Base-by-base conservation (phyloP, 768 basidiomycete species). In the Trametes coccinea region DNA sequence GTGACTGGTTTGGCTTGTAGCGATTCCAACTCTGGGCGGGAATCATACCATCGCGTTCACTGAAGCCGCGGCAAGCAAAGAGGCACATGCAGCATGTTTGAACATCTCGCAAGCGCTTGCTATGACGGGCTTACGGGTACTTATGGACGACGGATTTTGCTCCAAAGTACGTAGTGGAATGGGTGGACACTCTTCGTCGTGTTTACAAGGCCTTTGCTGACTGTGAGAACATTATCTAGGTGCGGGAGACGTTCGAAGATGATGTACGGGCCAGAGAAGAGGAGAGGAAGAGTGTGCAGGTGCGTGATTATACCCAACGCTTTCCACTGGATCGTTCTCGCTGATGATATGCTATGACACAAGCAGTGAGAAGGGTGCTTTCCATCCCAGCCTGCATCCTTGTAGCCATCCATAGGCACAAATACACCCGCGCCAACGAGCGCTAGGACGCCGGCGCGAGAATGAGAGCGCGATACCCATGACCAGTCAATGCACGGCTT, bases 1-100 rank as follows among this genome's bases (percentile, higher is more conserved):
- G 8, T 17, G 14, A 27, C 9, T 48, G 1, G 11, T 27, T 27
- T 22, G 27, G 33, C 27, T n/a, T 13, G 1, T 55, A 92, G 91
- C 89, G 10, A 93, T 93, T 44, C 92, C 92, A 3, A 91, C 88
- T 0, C 79, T 85, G 64, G 92, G 90, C 10, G 90, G 90, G 7
- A 93, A 93, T 68, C 92, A 93, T 66, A 93, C 92, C 0, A 75
- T 74, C 2, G 85, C 76, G 11, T 93, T 93, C 70, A 75, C 82
- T n/a, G 73, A 82, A 17, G 76, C 89, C 0, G 90, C 90, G 0
- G 78, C 82, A 0, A 87, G 84, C 0, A 70, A 76, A 3, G 76
- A 74, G 31, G 84, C 90, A 0, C 92, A 93, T 63, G 76, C 84
- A 30, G 88, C 86, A 5, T 86, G 84, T 62, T 73, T 92, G 51